Percentiles rank a stretch among this genome's conserved stretches.
Evolutionary conservation across 2,329 filamentous ascomycete genomes (phyloP).

Genomic region (Fusarium nelsonii): DNA sequence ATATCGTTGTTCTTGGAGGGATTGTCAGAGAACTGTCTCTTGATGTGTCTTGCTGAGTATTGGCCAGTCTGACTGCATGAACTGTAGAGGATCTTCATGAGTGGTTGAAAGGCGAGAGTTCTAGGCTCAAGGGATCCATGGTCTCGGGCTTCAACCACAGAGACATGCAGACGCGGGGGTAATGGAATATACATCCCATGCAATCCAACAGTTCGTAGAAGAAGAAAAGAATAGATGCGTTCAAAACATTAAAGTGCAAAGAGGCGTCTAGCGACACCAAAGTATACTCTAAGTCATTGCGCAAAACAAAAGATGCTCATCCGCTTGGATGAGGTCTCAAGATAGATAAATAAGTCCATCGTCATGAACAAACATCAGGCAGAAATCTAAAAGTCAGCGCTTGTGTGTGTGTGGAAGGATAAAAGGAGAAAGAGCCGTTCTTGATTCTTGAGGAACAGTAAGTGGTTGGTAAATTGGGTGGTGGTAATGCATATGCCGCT

Average conservation of each 20-base stretch:
- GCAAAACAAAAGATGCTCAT: constrained; percentile 15
- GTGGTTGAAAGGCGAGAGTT: constrained; percentile 8
- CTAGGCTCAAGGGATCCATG: constrained; percentile 14
- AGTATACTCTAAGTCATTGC: constrained; percentile 26
- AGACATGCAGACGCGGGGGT: constrained; percentile 24
- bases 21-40: constrained; percentile 48
- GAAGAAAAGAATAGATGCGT: neutral
- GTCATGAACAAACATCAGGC: constrained; percentile 14
- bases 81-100: constrained; percentile 18
- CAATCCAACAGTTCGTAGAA: constrained; percentile 3
- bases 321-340: constrained; percentile 24
- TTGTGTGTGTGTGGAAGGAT: constrained; percentile 26
- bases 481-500: constrained; percentile 45
- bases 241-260: constrained; percentile 35
- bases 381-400: constrained; percentile 7
- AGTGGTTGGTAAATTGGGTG: constrained; percentile 22
- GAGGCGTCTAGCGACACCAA: constrained; percentile 30
- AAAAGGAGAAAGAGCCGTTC: neutral
- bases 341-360: constrained; percentile 41
- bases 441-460: constrained; percentile 21
- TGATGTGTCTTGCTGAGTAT: constrained; percentile 4
- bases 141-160: constrained; percentile 26
- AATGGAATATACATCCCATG: constrained; percentile 51
- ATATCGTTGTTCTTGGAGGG: constrained; percentile 53
- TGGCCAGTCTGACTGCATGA: neutral